These are phyloP conservation scores for Coemansia guatemalensis DNA, from an alignment of 192 early-diverging fungal species.

Conservation along the genomic window DNA sequence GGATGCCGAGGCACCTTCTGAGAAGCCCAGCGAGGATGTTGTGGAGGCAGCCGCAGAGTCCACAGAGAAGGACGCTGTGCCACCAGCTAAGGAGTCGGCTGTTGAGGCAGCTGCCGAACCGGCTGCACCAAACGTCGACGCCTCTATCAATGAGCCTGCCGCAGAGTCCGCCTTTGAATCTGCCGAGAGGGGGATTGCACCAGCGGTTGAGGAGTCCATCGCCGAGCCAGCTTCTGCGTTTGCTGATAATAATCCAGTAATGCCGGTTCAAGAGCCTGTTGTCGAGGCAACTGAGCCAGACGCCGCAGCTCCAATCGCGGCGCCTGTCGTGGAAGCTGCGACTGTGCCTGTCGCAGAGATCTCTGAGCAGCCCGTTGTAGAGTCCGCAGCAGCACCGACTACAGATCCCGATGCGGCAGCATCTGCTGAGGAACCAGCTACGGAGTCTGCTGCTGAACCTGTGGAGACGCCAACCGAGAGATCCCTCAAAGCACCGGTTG, in stretches of 20 bases:
- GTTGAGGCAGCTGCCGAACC: not conserved
- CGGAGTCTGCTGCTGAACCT: not conserved
- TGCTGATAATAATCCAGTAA: too few species aligned
- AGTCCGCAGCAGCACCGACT: not conserved
- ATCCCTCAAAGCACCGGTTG: not conserved
- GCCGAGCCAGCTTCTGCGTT: not conserved
- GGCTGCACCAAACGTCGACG: too few species aligned
- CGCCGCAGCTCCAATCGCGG: not conserved
- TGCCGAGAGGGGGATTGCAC: too few species aligned
- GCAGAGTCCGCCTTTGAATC: too few species aligned
- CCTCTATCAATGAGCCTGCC: too few species aligned
- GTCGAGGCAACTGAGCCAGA: not conserved
- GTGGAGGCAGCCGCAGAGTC: not conserved
- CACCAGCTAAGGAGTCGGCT: not conserved
- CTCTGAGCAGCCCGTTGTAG: not conserved
- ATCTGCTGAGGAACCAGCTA: not conserved
- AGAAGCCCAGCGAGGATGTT: too few species aligned
- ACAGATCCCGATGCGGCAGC: not conserved
- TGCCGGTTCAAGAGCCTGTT: too few species aligned
- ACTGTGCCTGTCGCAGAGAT: not conserved
- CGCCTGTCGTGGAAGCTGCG: too few species aligned
- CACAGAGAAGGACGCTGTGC: not conserved
- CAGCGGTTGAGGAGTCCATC: not conserved
- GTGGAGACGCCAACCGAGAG: not conserved
- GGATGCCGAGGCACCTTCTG: too few species aligned